Conservation (phyloP, 345 rosid species). For the rapeseed (Brassica napus) region DNA sequence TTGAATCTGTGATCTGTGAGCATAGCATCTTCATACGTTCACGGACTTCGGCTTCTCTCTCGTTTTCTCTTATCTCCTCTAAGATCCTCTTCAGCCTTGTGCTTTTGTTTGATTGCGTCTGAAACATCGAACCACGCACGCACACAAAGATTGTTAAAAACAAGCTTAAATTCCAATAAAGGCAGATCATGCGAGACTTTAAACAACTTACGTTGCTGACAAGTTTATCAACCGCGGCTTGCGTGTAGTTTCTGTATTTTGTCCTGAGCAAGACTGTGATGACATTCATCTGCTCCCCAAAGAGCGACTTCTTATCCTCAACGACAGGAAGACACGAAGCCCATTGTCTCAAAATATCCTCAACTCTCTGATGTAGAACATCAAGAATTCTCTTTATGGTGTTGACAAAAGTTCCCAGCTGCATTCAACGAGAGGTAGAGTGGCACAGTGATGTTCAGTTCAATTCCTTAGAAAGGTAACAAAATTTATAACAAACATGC, state of each 20-base stretch:
- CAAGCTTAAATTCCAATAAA: background rate
- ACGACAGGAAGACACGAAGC: constrained; percentile 72
- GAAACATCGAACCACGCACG: constrained; percentile 22
- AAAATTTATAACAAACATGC: background rate
- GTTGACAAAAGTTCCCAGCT: constrained; percentile 86
- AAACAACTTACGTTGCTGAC: constrained; percentile 67
- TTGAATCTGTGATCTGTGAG: constrained; percentile 67
- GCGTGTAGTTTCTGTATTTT: constrained; percentile 89
- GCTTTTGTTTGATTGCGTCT: constrained; percentile 75
- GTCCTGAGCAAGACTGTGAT: constrained; percentile 85
- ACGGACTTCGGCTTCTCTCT: constrained; percentile 84
- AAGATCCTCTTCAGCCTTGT: constrained; percentile 80
- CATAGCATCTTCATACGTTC: constrained; percentile 82
- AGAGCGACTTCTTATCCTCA: constrained; percentile 70
- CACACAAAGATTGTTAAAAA: background rate
- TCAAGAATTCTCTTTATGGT: constrained; percentile 93
- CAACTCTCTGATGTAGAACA: constrained; percentile 76
- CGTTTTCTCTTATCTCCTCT: constrained; percentile 89
- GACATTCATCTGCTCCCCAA: constrained; percentile 94
- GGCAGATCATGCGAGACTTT: background rate
- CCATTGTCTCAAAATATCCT: constrained; percentile 84
- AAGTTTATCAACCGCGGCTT: constrained; percentile 89
- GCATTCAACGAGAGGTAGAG: constrained; percentile 27
- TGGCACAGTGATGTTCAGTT: background rate
- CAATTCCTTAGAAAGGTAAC: background rate